Evolutionary conservation across 2,329 filamentous ascomycete species (phyloP), one percentile per base, ranked within the genome.

Genomic region (Pyricularia sp.): DNA sequence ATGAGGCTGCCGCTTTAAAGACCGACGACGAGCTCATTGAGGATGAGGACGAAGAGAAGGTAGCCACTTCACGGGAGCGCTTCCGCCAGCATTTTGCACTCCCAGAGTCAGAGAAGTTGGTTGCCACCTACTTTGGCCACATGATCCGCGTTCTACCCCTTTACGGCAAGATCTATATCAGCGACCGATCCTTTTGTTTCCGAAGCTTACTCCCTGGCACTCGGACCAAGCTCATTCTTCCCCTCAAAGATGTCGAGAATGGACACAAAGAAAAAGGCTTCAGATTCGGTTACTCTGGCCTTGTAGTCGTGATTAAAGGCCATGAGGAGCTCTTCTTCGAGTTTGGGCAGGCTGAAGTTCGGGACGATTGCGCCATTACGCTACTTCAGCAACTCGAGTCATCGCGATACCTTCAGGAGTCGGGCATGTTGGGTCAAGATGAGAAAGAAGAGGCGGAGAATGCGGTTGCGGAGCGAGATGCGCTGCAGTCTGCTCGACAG

Each of bases 241-340:
- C 95, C 0, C 84, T 98, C 68, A 93, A 89, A 74, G 94, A 98
- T 74, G 90, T 98, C 66, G 92, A 97, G 77, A 98, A 93, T 71
- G 92, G 93, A 7, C 90, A 94, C 74, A 97, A 97, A 79, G 94
- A 97, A 78, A 97, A 95, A 75, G 94, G 95, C 0, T 98, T 97
- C 76, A 88, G 94, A 0, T 92, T 97, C 74, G 92, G 93, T 7
- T 97, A 97, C 73, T 91, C 92, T 25, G 95, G 94, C 5, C 85
- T 99, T 59, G 93, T 97, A 0, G 83, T 98, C n/a, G 91, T 97
- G 4, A 96, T 99, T 72, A 89, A 91, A 68, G 95, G 94, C 0
- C 93, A 97, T 71, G 95, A 98, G 77, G 95, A 98, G 78, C 81
- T 99, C 0, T 98, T 98, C 78, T 98, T 99, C 75, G 94, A 99